These are phyloP conservation scores for Candida suzukii DNA, from an alignment of 805 yeast species.

Conservation along the genomic window DNA sequence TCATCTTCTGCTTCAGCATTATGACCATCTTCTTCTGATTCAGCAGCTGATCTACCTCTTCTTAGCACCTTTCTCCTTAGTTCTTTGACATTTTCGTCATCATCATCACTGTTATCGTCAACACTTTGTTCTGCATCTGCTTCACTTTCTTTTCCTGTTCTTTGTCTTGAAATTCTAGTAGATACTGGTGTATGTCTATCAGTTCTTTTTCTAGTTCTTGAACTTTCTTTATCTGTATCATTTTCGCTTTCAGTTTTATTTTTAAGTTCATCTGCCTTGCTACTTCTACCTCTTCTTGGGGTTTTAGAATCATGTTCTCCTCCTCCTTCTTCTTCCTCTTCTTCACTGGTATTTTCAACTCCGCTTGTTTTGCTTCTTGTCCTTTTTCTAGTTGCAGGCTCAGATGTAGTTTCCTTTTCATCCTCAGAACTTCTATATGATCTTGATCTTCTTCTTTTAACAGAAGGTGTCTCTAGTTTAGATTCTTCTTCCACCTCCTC, in stretches of 20 bases:
- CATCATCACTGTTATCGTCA: neutral
- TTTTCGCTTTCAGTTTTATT: neutral
- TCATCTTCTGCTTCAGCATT: slow-evolving; percentile 3
- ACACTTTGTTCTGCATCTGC: neutral
- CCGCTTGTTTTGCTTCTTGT: neutral
- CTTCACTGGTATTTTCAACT: neutral
- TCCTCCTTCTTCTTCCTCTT: slow-evolving; percentile 1
- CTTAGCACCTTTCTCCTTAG: slow-evolving; percentile 1
- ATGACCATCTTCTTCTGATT: too few relatives aligned
- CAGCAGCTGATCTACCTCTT: neutral
- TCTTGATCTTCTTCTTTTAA: neutral
- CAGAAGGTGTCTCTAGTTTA: too few relatives aligned
- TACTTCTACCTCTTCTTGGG: slow-evolving; percentile 1
- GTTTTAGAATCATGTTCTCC: neutral
- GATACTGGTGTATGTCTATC: neutral
- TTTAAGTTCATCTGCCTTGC: neutral
- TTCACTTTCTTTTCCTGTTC: neutral
- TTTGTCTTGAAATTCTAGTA: neutral
- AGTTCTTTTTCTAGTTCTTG: neutral
- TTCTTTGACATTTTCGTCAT: slow-evolving; percentile 4
- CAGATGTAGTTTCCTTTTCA: slow-evolving; percentile 1
- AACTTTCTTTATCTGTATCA: neutral
- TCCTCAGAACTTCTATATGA: neutral
- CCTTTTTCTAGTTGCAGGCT: neutral
- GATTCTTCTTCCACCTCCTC: neutral